Conservation (phyloP, 2,329 filamentous ascomycete genomes). For the Trichoderma simmonsii region DNA sequence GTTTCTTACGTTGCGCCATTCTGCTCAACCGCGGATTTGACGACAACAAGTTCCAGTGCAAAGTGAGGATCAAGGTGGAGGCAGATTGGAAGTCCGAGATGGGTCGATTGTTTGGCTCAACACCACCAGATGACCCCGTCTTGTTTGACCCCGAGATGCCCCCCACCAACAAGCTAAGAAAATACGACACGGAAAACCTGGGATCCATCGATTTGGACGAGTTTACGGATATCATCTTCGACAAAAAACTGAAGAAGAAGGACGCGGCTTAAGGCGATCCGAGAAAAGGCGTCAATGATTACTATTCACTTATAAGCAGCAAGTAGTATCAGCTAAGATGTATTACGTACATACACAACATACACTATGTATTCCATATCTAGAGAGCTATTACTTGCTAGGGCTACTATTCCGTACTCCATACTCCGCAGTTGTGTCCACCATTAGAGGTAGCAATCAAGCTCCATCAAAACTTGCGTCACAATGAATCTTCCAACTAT, state of each 20-base stretch:
- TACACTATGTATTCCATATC: not conserved
- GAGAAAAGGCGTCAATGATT: not conserved
- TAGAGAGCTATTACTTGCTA: not conserved
- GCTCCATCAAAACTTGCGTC: not conserved
- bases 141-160: slow-evolving; percentile 22
- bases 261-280: not conserved
- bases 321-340: not conserved
- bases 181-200: slow-evolving; percentile 21
- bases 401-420: not conserved
- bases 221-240: slow-evolving; percentile 19
- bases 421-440: not conserved
- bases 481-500: not conserved
- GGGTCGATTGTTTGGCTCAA: slow-evolving; percentile 28
- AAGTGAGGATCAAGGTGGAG: slow-evolving; percentile 27
- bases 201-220: slow-evolving; percentile 18
- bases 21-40: slow-evolving; percentile 20
- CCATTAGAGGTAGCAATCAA: not conserved
- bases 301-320: not conserved
- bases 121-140: slow-evolving; percentile 22
- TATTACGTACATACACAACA: not conserved
- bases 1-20: slow-evolving; percentile 17
- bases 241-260: slow-evolving; percentile 19
- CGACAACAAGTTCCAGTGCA: slow-evolving; percentile 29
- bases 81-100: slow-evolving; percentile 30
- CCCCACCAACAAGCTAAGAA: slow-evolving; percentile 21